Conservation (phyloP, 352 stramenopile species). For the Globisporangium orthogonon region DNA sequence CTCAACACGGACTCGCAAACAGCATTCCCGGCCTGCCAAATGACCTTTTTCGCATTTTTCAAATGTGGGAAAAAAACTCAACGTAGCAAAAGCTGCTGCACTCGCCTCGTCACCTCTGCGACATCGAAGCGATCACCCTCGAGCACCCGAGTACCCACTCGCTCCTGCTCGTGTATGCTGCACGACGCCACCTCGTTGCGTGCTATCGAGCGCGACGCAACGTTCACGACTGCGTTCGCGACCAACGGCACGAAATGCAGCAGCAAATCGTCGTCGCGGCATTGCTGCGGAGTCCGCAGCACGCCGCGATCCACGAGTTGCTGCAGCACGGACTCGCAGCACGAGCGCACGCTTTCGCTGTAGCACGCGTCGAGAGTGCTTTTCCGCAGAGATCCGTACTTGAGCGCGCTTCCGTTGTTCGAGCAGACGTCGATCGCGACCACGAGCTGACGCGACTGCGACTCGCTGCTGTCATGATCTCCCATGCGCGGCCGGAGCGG, state of each 20-base stretch:
- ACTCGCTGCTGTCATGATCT: background rate
- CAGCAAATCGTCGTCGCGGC: conserved; percentile 44
- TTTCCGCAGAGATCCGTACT: conserved; percentile 51
- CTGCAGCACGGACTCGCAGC: conserved; percentile 34
- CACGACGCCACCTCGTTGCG: background rate
- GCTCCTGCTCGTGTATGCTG: background rate
- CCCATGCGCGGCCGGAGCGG: conserved; percentile 16
- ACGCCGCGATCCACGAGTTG: conserved; percentile 34
- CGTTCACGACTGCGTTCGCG: conserved; percentile 37
- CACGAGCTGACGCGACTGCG: conserved; percentile 20
- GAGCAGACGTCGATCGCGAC: conserved; percentile 53
- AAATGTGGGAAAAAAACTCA: background rate
- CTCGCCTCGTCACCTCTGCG: conserved; percentile 9
- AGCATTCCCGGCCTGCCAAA: too few relatives aligned
- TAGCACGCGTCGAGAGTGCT: conserved; percentile 46
- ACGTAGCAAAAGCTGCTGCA: conserved; percentile 5
- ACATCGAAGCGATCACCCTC: conserved; percentile 11
- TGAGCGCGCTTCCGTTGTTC: conserved; percentile 16
- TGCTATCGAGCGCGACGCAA: conserved; percentile 12
- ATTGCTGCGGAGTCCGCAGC: conserved; percentile 45
- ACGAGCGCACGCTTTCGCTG: conserved; percentile 22
- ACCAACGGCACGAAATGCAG: conserved; percentile 48
- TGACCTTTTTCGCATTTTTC: too few relatives aligned
- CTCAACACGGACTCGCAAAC: too few relatives aligned
- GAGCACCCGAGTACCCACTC: background rate